Evolutionary conservation across 805 yeast genomes (phyloP).

Genomic region (Candida krabiensis): DNA sequence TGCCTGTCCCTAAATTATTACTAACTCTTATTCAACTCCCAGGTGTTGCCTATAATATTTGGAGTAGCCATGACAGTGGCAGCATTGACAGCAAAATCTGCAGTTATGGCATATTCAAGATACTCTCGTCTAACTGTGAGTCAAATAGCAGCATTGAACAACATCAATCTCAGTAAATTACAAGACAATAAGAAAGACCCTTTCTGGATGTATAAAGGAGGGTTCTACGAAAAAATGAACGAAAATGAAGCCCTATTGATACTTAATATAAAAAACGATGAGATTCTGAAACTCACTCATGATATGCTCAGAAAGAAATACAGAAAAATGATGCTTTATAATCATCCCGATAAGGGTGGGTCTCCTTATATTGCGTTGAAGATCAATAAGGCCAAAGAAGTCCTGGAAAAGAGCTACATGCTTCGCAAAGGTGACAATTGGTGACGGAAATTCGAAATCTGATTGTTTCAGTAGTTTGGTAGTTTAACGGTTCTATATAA

Average conservation of each 20-base stretch:
- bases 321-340: constrained; percentile 71
- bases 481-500: too few relatives aligned
- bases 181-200: constrained; percentile 11
- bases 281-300: constrained; percentile 47
- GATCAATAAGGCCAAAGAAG: constrained; percentile 82
- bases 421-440: constrained; percentile 25
- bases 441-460: too few relatives aligned
- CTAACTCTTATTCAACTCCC: too few relatives aligned
- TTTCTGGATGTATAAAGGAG: constrained; percentile 52
- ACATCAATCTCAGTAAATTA: constrained; percentile 24
- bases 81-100: constrained; percentile 48
- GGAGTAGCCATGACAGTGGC: constrained; percentile 55
- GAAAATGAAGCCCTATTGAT: constrained; percentile 71
- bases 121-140: constrained; percentile 33
- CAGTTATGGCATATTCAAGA: constrained; percentile 33
- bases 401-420: constrained; percentile 64
- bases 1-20: too few relatives aligned
- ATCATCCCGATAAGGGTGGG: constrained; percentile 91
- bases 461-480: too few relatives aligned
- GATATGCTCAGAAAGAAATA: constrained; percentile 67
- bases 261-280: constrained; percentile 56
- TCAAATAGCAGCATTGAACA: constrained; percentile 42
- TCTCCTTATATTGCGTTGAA: constrained; percentile 79
- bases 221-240: constrained; percentile 63
- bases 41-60: constrained; percentile 50